These are phyloP conservation scores for Escovopsis sp. DNA, from an alignment of 2,329 filamentous ascomycete genomes.

Conservation along the genomic window DNA sequence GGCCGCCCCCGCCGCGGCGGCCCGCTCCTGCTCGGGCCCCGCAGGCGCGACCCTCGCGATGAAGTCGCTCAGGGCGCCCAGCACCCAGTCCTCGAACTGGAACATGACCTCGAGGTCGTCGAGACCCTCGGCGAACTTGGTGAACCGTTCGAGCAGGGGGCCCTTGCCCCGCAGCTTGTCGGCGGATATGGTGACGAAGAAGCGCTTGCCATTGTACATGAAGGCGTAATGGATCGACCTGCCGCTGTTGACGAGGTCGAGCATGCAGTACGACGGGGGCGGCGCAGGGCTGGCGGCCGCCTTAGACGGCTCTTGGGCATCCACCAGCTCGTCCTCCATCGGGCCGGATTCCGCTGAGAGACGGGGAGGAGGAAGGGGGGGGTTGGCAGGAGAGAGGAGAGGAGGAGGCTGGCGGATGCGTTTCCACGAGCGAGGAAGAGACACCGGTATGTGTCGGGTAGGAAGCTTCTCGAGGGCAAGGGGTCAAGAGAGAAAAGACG, in stretches of 20 bases:
- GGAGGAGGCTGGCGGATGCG: no score
- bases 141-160: slow-evolving; percentile 1
- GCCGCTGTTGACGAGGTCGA: background rate
- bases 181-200: slow-evolving; percentile 4
- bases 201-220: slow-evolving; percentile 4
- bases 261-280: background rate
- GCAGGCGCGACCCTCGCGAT: slow-evolving; percentile 1
- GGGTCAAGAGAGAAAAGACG: no score
- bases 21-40: slow-evolving; percentile 1
- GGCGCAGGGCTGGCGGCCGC: background rate
- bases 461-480: no score
- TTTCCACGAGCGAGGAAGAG: no score
- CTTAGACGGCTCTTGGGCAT: background rate
- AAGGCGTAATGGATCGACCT: slow-evolving; percentile 3
- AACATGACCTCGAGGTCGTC: slow-evolving; percentile 4
- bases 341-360: background rate
- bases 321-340: background rate
- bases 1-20: background rate
- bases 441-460: no score
- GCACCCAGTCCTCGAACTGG: slow-evolving; percentile 7
- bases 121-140: slow-evolving; percentile 2
- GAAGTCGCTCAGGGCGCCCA: slow-evolving; percentile 2
- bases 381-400: no score
- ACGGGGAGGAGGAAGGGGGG: background rate
- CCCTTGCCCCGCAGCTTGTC: slow-evolving; percentile 5